Evolutionary conservation across 345 rosid species (phyloP).

Genomic region (Rhodamnia rubescens): DNA sequence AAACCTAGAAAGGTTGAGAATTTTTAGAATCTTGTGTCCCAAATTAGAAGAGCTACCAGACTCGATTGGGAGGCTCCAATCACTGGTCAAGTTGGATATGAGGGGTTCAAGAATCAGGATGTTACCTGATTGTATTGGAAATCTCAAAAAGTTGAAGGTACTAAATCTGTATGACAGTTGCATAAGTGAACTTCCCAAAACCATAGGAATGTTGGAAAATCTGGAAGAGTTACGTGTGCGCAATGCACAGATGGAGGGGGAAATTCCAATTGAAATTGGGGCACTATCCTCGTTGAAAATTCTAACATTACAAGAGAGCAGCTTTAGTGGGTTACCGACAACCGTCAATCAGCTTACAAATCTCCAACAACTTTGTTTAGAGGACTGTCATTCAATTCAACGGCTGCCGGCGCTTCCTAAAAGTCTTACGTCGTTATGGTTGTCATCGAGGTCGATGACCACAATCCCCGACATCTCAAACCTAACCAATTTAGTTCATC

Average conservation of each 20-base stretch:
- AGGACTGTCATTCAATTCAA: accelerated
- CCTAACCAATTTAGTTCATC: background rate
- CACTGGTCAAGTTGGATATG: background rate
- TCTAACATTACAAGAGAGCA: accelerated
- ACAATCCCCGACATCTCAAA: background rate
- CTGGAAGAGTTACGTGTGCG: background rate
- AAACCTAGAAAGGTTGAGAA: background rate
- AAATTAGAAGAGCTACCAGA: accelerated
- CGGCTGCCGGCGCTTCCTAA: background rate
- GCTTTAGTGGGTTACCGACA: background rate
- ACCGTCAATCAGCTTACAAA: background rate
- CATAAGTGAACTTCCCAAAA: background rate
- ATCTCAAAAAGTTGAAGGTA: background rate
- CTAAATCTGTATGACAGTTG: accelerated
- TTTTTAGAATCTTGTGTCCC: accelerated
- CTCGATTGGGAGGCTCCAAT: background rate
- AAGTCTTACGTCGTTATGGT: accelerated
- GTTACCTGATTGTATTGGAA: background rate
- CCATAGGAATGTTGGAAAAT: background rate
- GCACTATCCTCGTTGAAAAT: background rate
- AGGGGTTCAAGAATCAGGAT: accelerated
- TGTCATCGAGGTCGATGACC: accelerated
- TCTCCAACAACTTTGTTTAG: accelerated
- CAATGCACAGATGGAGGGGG: too few relatives aligned
- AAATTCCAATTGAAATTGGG: background rate